Conservation (phyloP, 257 asterid genomes). For the Penstemon barbatus region DNA sequence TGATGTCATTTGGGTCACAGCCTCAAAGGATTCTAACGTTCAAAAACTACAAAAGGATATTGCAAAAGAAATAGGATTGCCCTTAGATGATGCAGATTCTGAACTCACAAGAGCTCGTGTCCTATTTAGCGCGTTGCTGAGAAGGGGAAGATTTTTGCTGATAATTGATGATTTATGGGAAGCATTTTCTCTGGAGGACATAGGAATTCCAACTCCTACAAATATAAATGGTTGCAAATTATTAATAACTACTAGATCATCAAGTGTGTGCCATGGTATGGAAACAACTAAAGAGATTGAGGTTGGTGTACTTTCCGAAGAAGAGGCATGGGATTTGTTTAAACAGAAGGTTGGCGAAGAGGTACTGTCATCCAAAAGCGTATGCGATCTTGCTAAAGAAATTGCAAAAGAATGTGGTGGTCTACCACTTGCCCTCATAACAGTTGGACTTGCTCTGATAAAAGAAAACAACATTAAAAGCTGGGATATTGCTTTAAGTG, state of each 20-base stretch:
- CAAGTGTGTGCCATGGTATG: no score
- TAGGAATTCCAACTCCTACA: neutral
- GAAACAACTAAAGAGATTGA: no score
- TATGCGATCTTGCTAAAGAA: slow-evolving; percentile 22
- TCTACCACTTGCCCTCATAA: slow-evolving; percentile 34
- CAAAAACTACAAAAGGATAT: slow-evolving; percentile 28
- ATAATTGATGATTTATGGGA: slow-evolving; percentile 34
- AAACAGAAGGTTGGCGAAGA: slow-evolving; percentile 31
- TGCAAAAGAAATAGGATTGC: slow-evolving; percentile 24
- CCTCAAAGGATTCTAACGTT: slow-evolving; percentile 28
- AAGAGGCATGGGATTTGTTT: slow-evolving; percentile 33
- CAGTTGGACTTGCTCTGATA: slow-evolving; percentile 35
- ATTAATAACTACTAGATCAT: no score
- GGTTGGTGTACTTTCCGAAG: neutral
- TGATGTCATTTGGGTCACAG: slow-evolving; percentile 35
- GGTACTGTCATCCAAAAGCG: slow-evolving; percentile 22
- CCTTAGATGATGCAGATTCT: slow-evolving; percentile 20
- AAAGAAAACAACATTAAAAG: slow-evolving; percentile 20
- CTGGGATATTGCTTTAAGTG: slow-evolving; percentile 32
- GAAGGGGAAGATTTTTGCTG: slow-evolving; percentile 23
- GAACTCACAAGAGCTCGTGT: slow-evolving; percentile 23
- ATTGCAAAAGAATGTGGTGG: slow-evolving; percentile 37
- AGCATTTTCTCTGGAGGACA: slow-evolving; percentile 8
- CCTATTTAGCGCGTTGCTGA: slow-evolving; percentile 20
- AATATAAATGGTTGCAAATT: no score